Conservation (phyloP, 192 early-diverging fungal genomes). For the Coemansia sp. region DNA sequence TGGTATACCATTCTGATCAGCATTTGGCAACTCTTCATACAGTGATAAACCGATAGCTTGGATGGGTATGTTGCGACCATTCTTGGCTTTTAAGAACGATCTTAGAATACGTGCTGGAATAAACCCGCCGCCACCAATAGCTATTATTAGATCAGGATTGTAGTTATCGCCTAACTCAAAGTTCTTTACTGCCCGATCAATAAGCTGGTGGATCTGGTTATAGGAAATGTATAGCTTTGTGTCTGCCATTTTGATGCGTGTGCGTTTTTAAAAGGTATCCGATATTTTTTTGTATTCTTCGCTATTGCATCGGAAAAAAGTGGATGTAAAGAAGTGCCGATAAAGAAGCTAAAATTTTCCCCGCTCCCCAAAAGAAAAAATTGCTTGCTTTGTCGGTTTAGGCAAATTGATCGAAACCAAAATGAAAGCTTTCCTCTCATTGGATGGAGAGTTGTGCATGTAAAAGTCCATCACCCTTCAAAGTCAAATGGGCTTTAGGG, state of each 20-base stretch:
- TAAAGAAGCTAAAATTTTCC: not conserved
- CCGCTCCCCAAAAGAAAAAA: not conserved
- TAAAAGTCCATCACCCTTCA: not conserved
- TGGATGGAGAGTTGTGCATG: not conserved
- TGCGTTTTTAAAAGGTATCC: constrained; percentile 3
- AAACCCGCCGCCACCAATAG: constrained; percentile 78
- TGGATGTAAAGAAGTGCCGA: not conserved
- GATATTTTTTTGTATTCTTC: not conserved
- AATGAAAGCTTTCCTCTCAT: not conserved
- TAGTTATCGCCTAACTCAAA: constrained; percentile 63
- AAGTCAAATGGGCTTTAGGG: not conserved
- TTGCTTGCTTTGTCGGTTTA: not conserved
- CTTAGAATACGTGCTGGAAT: constrained; percentile 74
- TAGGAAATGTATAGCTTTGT: constrained; percentile 65
- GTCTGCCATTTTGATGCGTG: constrained; percentile 22
- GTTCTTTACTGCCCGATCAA: constrained; percentile 59
- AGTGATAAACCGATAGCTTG: constrained; percentile 74
- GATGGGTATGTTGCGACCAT: constrained; percentile 73
- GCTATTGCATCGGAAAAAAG: not conserved
- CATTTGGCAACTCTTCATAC: constrained; percentile 67
- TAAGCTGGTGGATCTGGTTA: constrained; percentile 62
- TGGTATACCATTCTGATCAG: constrained; percentile 36
- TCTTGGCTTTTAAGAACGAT: constrained; percentile 67
- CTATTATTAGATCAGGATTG: constrained; percentile 70
- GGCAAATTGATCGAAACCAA: no score